Evolutionary conservation across 495 filamentous ascomycete genomes (phyloP).

Genomic region (Penicillium ucsense): DNA sequence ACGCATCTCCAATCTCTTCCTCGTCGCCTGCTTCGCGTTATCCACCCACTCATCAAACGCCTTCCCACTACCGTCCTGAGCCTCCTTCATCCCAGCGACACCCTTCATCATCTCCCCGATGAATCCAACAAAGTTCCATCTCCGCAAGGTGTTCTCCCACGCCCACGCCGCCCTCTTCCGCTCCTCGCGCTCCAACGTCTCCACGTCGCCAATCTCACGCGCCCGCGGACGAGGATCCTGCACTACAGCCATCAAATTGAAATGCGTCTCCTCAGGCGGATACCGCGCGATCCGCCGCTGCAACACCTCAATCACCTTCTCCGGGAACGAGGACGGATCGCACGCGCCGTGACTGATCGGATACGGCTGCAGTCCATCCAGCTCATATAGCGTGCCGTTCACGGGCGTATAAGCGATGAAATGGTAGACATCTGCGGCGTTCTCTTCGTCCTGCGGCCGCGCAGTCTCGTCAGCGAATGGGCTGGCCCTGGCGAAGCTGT

Average conservation of each 20-base stretch:
- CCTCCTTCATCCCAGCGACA: conserved; percentile 62
- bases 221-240: conserved; percentile 68
- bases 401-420: conserved; percentile 92
- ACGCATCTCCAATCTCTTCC: conserved; percentile 49
- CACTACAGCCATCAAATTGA: conserved; percentile 91
- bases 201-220: conserved; percentile 70
- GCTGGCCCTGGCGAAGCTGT: conserved; percentile 77
- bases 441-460: conserved; percentile 45
- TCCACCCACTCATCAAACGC: conserved; percentile 74
- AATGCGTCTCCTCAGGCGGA: conserved; percentile 77
- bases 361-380: conserved; percentile 87
- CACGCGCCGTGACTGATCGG: conserved; percentile 83
- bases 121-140: conserved; percentile 96
- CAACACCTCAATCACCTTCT: conserved; percentile 78
- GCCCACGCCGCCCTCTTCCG: conserved; percentile 76
- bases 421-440: conserved; percentile 75
- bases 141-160: conserved; percentile 89
- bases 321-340: conserved; percentile 57
- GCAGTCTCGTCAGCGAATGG: conserved; percentile 88
- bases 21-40: conserved; percentile 60
- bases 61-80: conserved; percentile 35
- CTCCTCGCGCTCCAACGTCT: conserved; percentile 71
- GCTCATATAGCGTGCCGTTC: conserved; percentile 74
- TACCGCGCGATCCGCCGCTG: conserved; percentile 78
- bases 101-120: conserved; percentile 84